A percentile compares a stretch with the other conserved stretches of the same genome.
phyloP scores from a whole-genome alignment of 202 grass and related monocot genomes.

The Elaeis oleifera region DNA sequence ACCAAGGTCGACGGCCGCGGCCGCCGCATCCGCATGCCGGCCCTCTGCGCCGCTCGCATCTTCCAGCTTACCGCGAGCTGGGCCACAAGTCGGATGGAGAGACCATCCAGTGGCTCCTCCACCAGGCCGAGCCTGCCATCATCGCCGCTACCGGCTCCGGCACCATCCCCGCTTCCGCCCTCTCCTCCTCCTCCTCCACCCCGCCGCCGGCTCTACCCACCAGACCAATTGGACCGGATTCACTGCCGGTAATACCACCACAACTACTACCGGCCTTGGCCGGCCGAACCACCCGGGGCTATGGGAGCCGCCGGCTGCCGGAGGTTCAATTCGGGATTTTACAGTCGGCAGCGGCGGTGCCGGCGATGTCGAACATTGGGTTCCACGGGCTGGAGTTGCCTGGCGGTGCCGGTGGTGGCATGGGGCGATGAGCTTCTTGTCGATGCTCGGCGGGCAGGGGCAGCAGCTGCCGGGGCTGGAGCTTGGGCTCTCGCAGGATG shows the following conservation, averaged over 20 bases:
- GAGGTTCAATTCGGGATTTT: not conserved
- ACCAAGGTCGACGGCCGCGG: constrained; percentile 17
- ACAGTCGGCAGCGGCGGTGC: not conserved
- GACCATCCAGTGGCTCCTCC: constrained; percentile 24
- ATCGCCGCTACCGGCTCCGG: constrained; percentile 17
- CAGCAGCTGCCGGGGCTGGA: constrained; percentile 20
- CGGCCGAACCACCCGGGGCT: not conserved
- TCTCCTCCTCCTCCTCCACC: not conserved
- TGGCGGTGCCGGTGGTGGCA: not conserved
- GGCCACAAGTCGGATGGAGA: constrained; percentile 23
- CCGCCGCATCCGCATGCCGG: constrained; percentile 15
- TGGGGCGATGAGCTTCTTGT: constrained; percentile 17
- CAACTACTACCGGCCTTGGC: not conserved
- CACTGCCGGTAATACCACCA: not conserved
- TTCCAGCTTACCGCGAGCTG: constrained; percentile 18
- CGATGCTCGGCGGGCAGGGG: constrained; percentile 16
- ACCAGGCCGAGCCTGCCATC: constrained; percentile 17
- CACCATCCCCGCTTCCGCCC: constrained; percentile 18
- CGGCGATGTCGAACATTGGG: not conserved
- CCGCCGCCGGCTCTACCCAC: not conserved
- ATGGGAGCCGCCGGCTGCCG: not conserved
- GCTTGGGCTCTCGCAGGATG: constrained; percentile 17
- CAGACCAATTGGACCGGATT: not conserved
- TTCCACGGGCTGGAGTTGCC: constrained; percentile 17
- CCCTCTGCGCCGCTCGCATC: constrained; percentile 16